Evolutionary conservation across 805 yeast species (phyloP).

Genomic region (Pichia nakasei): DNA sequence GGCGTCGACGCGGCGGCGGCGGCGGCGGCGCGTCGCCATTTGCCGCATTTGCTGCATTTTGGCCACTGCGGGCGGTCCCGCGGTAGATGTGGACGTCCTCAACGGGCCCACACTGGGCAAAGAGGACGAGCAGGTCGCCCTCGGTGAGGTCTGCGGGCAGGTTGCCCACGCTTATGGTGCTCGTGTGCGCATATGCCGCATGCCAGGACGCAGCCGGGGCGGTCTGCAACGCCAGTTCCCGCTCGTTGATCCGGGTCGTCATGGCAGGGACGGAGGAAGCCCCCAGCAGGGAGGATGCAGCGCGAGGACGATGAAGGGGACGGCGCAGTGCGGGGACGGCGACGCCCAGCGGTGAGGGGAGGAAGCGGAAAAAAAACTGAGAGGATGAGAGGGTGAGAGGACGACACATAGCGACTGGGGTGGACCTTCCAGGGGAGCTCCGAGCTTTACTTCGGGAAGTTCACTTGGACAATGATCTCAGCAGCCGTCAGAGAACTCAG

Average conservation of each 20-base stretch:
- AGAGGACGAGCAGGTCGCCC: slow-evolving; percentile 65
- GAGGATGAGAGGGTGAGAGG: no score
- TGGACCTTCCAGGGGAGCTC: no score
- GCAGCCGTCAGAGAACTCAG: slow-evolving; percentile 66
- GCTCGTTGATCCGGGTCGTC: slow-evolving; percentile 20
- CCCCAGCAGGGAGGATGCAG: no score
- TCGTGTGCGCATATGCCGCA: slow-evolving; percentile 65
- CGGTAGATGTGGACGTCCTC: slow-evolving; percentile 62
- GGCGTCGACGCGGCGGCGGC: background rate
- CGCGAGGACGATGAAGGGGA: no score
- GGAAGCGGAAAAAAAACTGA: no score
- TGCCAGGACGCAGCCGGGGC: slow-evolving; percentile 77
- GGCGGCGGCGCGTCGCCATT: no score
- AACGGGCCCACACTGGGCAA: slow-evolving; percentile 87
- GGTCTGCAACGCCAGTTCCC: slow-evolving; percentile 59
- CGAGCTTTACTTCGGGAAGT: no score
- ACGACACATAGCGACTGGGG: no score
- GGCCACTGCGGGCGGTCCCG: slow-evolving; percentile 55
- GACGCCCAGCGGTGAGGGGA: background rate
- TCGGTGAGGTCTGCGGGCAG: slow-evolving; percentile 59
- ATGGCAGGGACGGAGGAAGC: no score
- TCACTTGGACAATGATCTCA: slow-evolving; percentile 24
- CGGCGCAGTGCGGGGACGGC: no score
- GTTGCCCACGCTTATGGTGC: slow-evolving; percentile 72
- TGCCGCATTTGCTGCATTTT: slow-evolving; percentile 21